Base-by-base conservation (phyloP, 2,329 filamentous ascomycete species). In the Cladobotryum mycophilum region DNA sequence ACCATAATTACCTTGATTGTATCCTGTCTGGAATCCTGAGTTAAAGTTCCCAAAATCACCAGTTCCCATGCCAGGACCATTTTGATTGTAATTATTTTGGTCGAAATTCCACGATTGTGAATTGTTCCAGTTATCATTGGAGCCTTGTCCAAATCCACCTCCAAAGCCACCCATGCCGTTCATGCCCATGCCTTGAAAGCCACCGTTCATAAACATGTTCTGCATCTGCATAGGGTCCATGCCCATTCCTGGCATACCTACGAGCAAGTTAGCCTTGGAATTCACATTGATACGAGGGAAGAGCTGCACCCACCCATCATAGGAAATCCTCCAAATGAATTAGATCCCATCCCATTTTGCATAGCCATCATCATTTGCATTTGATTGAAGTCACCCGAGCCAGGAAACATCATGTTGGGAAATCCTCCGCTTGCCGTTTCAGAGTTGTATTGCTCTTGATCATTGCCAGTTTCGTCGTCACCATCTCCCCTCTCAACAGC, bases 81-180 rank as follows among this genome's bases (percentile, higher is more conserved):
- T 89, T 86, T 85, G 76, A 84, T 83, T 90, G 84, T 82, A 89
- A 86, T 88, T 89, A 88, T 88, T 85, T 85, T 86, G 85, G 78
- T 82, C 81, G 78, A 82, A 81, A 84, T 85, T 87, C 86, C 85
- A 89, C 78, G 84, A 82, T 75, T 88, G 84, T 74, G 86, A 85
- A 76, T 79, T 79, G 78, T 85, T 87, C 85, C 85, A 89, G 76
- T 84, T 85, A 81, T 84, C 82, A 80, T 85, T 84, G 78, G 83
- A 80, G 69, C 82, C 80, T 65, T 72, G 68, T 65, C 70, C 72
- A 65, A 66, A 77, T 67, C 80, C 79, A 71, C 81, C 81, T 73
- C 81, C 80, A 72, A 82, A 84, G 65, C 83, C 81, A 75, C 82
- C 88, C 86, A 92, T 88, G 76, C 83, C 80, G 77, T 76, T 79